Evolutionary conservation across 2,329 filamentous ascomycete genomes (phyloP).

Genomic region (Parascedosporium putredinis): DNA sequence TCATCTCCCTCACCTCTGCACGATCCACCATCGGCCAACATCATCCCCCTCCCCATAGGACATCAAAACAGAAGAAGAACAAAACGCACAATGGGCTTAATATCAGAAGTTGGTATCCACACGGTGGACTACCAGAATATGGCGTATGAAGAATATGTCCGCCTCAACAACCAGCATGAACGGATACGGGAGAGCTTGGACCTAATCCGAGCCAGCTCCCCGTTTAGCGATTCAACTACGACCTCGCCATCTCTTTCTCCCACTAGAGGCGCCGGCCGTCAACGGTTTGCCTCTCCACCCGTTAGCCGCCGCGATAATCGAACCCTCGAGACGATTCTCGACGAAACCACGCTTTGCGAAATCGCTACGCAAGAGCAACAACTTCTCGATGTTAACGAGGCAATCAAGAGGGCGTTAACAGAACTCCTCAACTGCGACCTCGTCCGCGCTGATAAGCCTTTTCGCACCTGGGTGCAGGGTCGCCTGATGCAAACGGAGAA

Average conservation of each 20-base stretch:
- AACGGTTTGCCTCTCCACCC: slow-evolving; percentile 7
- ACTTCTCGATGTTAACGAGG: slow-evolving; percentile 46
- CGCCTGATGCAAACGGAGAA: slow-evolving; percentile 51
- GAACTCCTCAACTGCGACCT: slow-evolving; percentile 51
- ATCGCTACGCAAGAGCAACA: slow-evolving; percentile 42
- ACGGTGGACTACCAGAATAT: slow-evolving; percentile 26
- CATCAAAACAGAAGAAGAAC: no score
- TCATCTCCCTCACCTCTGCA: no score
- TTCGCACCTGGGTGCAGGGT: slow-evolving; percentile 49
- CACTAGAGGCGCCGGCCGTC: slow-evolving; percentile 43
- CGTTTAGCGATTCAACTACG: slow-evolving; percentile 20
- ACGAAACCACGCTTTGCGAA: slow-evolving; percentile 36
- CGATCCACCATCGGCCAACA: no score
- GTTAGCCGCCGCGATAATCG: slow-evolving; percentile 5
- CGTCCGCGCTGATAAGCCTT: slow-evolving; percentile 37
- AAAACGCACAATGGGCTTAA: neutral
- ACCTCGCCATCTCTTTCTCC: slow-evolving; percentile 50
- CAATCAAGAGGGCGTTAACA: slow-evolving; percentile 50
- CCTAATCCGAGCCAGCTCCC: slow-evolving; percentile 31
- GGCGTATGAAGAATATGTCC: slow-evolving; percentile 42
- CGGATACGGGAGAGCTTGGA: slow-evolving; percentile 40
- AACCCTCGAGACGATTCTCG: slow-evolving; percentile 29
- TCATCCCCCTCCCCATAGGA: no score
- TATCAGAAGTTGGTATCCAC: slow-evolving; percentile 1
- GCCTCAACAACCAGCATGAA: slow-evolving; percentile 44